These are phyloP conservation scores for Pleurotus cornucopiae DNA, from an alignment of 768 basidiomycete species.

Conservation along the genomic window DNA sequence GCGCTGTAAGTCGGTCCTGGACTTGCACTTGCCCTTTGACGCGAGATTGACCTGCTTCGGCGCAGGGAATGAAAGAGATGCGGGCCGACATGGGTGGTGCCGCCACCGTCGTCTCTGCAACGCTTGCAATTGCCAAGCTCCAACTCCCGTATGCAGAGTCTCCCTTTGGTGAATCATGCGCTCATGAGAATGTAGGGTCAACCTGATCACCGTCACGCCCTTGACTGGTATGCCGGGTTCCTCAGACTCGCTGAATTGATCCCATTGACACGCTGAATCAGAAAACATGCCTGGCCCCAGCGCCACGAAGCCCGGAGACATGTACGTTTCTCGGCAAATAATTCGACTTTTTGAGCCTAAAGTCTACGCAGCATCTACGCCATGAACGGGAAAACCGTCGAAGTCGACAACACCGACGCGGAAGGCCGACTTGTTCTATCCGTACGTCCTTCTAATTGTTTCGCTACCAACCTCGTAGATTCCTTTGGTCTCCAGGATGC, in stretches of 20 bases:
- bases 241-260: too few species aligned
- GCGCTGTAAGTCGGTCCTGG: slow-evolving; percentile 38
- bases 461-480: neutral
- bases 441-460: slow-evolving; percentile 25
- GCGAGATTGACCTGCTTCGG: too few species aligned
- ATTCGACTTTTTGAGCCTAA: neutral
- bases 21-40: too few species aligned
- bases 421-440: slow-evolving; percentile 77
- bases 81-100: slow-evolving; percentile 90
- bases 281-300: slow-evolving; percentile 83
- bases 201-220: slow-evolving; percentile 69
- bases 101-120: slow-evolving; percentile 69
- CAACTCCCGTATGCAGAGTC: slow-evolving; percentile 59
- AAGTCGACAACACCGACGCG: slow-evolving; percentile 86
- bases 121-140: slow-evolving; percentile 77
- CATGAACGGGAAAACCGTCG: slow-evolving; percentile 86
- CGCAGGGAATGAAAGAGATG: slow-evolving; percentile 78
- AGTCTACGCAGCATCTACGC: slow-evolving; percentile 56
- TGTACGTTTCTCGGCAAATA: slow-evolving; percentile 39
- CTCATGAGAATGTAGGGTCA: slow-evolving; percentile 44
- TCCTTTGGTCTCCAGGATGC: slow-evolving; percentile 47
- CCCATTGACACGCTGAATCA: neutral
- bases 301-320: slow-evolving; percentile 81
- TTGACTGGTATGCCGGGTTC: slow-evolving; percentile 33
- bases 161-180: neutral